phyloP scores from a whole-genome alignment of 1,284 basidiomycete genomes.

The Ustilago esculenta region DNA sequence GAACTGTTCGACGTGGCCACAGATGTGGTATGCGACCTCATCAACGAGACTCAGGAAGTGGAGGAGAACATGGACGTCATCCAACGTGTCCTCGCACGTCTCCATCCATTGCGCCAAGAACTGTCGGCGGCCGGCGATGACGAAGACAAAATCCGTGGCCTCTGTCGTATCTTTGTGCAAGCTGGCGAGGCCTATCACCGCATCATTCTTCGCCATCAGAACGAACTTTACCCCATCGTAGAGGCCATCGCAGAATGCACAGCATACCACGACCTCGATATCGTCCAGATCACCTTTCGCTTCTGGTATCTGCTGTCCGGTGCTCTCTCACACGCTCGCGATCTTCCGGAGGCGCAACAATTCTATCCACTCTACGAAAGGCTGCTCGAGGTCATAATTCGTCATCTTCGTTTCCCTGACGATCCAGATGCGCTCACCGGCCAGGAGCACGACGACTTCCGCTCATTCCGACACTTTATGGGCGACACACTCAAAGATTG shows the following conservation, averaged over 20 bases:
- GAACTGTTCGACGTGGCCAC: slow-evolving; percentile 91
- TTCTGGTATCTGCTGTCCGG: slow-evolving; percentile 85
- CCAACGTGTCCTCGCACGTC: slow-evolving; percentile 79
- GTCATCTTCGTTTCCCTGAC: slow-evolving; percentile 89
- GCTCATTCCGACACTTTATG: slow-evolving; percentile 95
- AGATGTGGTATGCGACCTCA: slow-evolving; percentile 90
- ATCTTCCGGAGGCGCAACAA: slow-evolving; percentile 64
- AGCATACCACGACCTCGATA: slow-evolving; percentile 90
- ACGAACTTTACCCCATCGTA: slow-evolving; percentile 90
- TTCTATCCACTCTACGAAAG: slow-evolving; percentile 84
- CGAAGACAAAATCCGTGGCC: slow-evolving; percentile 86
- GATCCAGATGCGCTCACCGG: slow-evolving; percentile 75
- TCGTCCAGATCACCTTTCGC: slow-evolving; percentile 96
- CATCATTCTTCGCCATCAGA: slow-evolving; percentile 86
- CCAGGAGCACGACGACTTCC: slow-evolving; percentile 92
- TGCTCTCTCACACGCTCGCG: slow-evolving; percentile 71
- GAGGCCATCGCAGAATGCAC: slow-evolving; percentile 94
- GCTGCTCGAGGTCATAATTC: slow-evolving; percentile 86
- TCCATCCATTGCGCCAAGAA: slow-evolving; percentile 52
- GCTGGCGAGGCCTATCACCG: slow-evolving; percentile 94
- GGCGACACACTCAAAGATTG: slow-evolving; percentile 99
- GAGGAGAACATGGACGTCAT: slow-evolving; percentile 92
- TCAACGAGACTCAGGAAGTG: slow-evolving; percentile 97
- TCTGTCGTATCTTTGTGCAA: slow-evolving; percentile 90
- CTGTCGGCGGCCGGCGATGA: slow-evolving; percentile 70